A percentile compares a stretch with the other conserved stretches of the same genome.
These are phyloP conservation scores for Magnusiomyces sp. DNA, from an alignment of 1,139 yeast genomes.

Conservation along the genomic window DNA sequence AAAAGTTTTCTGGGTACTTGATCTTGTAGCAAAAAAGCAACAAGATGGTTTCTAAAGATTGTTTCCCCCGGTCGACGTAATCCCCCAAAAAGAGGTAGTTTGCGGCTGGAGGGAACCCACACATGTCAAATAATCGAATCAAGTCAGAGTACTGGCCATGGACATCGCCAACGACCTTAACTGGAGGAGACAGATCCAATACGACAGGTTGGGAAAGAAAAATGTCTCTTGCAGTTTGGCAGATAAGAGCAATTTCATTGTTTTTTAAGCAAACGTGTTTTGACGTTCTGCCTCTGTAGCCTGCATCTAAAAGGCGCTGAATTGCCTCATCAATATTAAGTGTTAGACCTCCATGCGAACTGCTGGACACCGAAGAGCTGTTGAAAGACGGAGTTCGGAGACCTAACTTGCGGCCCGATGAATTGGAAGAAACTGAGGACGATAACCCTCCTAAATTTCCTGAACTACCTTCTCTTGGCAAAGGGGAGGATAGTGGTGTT, in stretches of 20 bases:
- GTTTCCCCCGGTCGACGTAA: slow-evolving; percentile 93
- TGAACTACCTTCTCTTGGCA: slow-evolving; percentile 1
- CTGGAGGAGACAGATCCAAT: slow-evolving; percentile 87
- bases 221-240: slow-evolving; percentile 81
- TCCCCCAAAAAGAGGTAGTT: too few relatives aligned
- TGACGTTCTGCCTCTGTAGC: slow-evolving; percentile 88
- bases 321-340: slow-evolving; percentile 82
- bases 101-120: slow-evolving; percentile 97
- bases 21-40: slow-evolving; percentile 83
- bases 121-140: slow-evolving; percentile 82
- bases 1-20: slow-evolving; percentile 93
- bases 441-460: not conserved
- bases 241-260: slow-evolving; percentile 75
- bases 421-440: not conserved
- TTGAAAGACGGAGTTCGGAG: slow-evolving; percentile 1
- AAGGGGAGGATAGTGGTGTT: slow-evolving; percentile 11
- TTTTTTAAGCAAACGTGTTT: slow-evolving; percentile 82
- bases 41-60: slow-evolving; percentile 82
- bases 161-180: slow-evolving; percentile 94
- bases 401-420: not conserved
- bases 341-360: slow-evolving; percentile 23
- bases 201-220: slow-evolving; percentile 83
- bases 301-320: slow-evolving; percentile 86
- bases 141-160: slow-evolving; percentile 95
- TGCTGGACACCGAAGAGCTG: slow-evolving; percentile 18